phyloP scores from a whole-genome alignment of 1,139 yeast genomes.

The Arxiozyma slooffiae region DNA sequence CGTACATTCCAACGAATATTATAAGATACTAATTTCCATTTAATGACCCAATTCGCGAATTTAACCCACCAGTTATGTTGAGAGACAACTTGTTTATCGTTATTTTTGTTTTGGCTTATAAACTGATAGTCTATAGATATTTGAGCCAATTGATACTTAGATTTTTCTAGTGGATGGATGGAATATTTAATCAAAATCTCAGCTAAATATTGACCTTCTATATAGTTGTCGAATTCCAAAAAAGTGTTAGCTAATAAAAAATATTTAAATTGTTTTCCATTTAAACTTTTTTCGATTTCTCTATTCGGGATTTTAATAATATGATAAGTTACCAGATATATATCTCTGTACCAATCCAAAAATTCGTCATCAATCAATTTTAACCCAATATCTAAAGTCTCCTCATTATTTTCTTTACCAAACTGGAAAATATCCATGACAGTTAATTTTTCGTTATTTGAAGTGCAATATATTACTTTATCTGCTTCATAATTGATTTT shows the following conservation, averaged over 20 bases:
- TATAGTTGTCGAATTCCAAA: constrained; percentile 24
- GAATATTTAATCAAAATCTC: constrained; percentile 24
- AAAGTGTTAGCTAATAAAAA: constrained; percentile 21
- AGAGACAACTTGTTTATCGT: too few species aligned
- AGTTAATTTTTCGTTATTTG: constrained; percentile 12
- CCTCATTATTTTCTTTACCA: constrained; percentile 8
- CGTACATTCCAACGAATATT: constrained; percentile 28
- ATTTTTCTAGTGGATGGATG: constrained; percentile 22
- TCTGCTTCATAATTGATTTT: constrained; percentile 42
- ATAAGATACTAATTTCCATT: constrained; percentile 26
- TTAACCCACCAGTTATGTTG: constrained; percentile 26
- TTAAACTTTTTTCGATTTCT: constrained; percentile 9
- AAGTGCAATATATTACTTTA: constrained; percentile 17
- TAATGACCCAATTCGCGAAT: constrained; percentile 25
- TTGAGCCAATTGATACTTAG: constrained; percentile 27
- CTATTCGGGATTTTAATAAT: constrained; percentile 10
- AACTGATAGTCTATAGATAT: constrained; percentile 28
- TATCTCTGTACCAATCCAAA: constrained; percentile 25
- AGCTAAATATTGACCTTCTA: constrained; percentile 27
- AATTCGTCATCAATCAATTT: constrained; percentile 27
- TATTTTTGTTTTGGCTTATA: constrained; percentile 7
- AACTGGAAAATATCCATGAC: constrained; percentile 19
- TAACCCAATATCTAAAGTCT: constrained; percentile 18
- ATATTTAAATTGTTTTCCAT: constrained; percentile 16
- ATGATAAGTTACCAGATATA: constrained; percentile 19